Evolutionary conservation across 495 filamentous ascomycete species (phyloP).

Genomic region (Neurospora tetraspora): DNA sequence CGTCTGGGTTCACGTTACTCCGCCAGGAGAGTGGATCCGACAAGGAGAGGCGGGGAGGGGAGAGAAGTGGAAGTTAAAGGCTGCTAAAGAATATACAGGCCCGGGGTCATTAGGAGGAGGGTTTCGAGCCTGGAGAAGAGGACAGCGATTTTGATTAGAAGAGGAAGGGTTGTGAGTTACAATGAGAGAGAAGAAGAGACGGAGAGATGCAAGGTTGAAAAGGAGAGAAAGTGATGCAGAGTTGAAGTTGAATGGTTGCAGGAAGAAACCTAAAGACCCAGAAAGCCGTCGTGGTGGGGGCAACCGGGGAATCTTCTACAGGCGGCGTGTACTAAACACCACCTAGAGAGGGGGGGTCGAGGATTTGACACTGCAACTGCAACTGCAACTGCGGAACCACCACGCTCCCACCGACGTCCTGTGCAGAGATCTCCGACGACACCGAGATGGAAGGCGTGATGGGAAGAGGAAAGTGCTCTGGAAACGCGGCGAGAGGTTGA

Average conservation of each 20-base stretch:
- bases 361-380: background rate
- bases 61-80: background rate
- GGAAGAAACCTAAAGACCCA: background rate
- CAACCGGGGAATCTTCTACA: background rate
- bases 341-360: background rate
- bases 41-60: background rate
- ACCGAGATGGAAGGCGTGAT: background rate
- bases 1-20: background rate
- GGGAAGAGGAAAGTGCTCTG: background rate
- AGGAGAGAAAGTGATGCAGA: background rate
- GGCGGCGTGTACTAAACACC: background rate
- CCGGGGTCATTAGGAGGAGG: background rate
- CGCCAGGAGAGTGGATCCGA: background rate
- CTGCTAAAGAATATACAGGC: background rate
- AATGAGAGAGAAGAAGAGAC: background rate
- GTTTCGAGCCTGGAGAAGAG: background rate
- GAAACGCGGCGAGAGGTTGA: background rate
- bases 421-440: background rate
- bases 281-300: background rate
- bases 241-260: background rate
- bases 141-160: background rate
- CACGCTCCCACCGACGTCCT: background rate
- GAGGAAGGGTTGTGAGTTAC: background rate
- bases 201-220: background rate
- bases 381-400: background rate